These are phyloP conservation scores for Fraxinus americana DNA, from an alignment of 257 asterid genomes.

Conservation along the genomic window DNA sequence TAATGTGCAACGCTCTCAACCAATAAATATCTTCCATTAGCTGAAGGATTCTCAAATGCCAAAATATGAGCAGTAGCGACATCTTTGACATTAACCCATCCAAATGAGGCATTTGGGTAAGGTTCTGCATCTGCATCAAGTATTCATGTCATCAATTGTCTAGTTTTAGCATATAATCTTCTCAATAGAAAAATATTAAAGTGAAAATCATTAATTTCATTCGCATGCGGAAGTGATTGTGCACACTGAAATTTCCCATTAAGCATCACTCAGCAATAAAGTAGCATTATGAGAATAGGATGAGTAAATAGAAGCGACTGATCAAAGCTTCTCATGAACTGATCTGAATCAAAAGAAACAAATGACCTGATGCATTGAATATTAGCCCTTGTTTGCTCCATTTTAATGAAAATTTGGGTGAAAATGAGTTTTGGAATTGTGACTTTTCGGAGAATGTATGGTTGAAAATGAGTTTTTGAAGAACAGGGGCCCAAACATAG, in stretches of 20 bases:
- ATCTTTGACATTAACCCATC: slow-evolving; percentile 76
- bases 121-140: slow-evolving; percentile 59
- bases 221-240: not conserved
- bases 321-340: not conserved
- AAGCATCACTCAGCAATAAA: not conserved
- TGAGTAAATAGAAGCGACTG: not conserved
- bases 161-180: not conserved
- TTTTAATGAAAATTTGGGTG: no score
- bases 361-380: not conserved
- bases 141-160: not conserved
- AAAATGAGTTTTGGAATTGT: no score
- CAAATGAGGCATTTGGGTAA: slow-evolving; percentile 47
- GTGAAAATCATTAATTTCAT: not conserved
- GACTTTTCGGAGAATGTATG: no score
- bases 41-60: slow-evolving; percentile 66
- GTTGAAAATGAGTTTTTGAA: no score
- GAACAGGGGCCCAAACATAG: no score
- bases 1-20: slow-evolving; percentile 60
- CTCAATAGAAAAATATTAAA: not conserved
- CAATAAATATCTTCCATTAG: slow-evolving; percentile 66
- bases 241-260: not conserved
- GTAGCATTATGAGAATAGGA: not conserved
- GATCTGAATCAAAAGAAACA: not conserved
- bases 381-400: no score
- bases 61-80: slow-evolving; percentile 76